Evolutionary conservation across 768 basidiomycete genomes (phyloP).

Genomic region (Tricholoma bakamatsutake): DNA sequence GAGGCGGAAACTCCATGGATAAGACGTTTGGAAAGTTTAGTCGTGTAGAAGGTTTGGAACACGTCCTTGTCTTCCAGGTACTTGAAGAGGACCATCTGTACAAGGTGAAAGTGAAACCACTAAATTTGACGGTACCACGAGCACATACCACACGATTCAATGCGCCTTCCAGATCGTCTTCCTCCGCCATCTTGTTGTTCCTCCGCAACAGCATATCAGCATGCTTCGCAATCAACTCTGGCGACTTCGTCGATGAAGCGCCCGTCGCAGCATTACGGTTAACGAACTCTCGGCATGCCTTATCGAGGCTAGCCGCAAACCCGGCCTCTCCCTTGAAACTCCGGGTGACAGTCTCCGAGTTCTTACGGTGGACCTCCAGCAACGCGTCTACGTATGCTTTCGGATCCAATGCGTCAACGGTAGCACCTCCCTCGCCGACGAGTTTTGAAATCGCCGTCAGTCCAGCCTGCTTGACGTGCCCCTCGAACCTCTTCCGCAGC

Average conservation of each 20-base stretch:
- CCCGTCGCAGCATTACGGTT: constrained; percentile 93
- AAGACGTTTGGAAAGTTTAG: constrained; percentile 91
- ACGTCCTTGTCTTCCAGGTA: constrained; percentile 99
- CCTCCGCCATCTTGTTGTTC: constrained; percentile 96
- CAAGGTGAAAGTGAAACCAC: constrained; percentile 18
- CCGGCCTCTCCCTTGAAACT: constrained; percentile 95
- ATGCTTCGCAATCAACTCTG: constrained; percentile 92
- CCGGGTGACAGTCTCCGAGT: constrained; percentile 83
- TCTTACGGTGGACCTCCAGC: constrained; percentile 91
- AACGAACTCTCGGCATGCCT: constrained; percentile 96
- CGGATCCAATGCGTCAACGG: constrained; percentile 76
- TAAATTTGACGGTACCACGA: constrained; percentile 24
- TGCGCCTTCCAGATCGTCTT: constrained; percentile 87
- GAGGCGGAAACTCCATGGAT: constrained; percentile 92
- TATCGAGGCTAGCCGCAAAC: constrained; percentile 92
- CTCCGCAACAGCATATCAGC: constrained; percentile 89
- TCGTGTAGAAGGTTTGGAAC: constrained; percentile 98
- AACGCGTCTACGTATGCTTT: constrained; percentile 95
- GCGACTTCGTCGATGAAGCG: constrained; percentile 82
- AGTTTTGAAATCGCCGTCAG: constrained; percentile 78
- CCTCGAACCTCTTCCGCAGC: constrained; percentile 89
- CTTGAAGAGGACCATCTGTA: constrained; percentile 96
- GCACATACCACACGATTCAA: constrained; percentile 81
- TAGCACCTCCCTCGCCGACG: constrained; percentile 54
- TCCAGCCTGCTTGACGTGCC: constrained; percentile 92